Evolutionary conservation across 1,284 basidiomycete genomes (phyloP).

Genomic region (Apiotrichum siamense): DNA sequence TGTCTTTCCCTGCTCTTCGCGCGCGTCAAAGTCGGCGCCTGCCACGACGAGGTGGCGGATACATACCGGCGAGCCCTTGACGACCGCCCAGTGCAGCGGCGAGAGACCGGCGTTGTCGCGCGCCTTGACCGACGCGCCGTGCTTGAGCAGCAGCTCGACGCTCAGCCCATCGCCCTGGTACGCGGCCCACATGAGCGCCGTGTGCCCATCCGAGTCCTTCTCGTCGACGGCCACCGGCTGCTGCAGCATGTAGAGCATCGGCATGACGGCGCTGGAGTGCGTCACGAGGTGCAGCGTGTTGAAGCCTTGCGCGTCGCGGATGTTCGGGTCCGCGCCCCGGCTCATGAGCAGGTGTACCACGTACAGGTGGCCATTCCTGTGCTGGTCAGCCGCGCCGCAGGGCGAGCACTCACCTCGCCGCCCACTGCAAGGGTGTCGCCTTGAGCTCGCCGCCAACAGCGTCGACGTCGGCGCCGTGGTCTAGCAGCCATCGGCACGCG

Average conservation of each 20-base stretch:
- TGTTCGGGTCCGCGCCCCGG: slow-evolving; percentile 85
- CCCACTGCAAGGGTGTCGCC: slow-evolving; percentile 98
- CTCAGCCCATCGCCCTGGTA: slow-evolving; percentile 91
- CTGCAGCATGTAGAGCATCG: slow-evolving; percentile 84
- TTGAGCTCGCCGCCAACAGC: slow-evolving; percentile 87
- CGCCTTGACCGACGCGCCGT: slow-evolving; percentile 71
- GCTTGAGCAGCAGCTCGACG: slow-evolving; percentile 81
- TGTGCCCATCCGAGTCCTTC: slow-evolving; percentile 86
- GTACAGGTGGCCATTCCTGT: slow-evolving; percentile 87
- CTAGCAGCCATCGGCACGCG: slow-evolving; percentile 60
- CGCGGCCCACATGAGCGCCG: slow-evolving; percentile 96
- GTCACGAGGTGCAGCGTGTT: slow-evolving; percentile 92
- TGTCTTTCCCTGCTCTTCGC: slow-evolving; percentile 79
- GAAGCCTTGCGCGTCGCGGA: slow-evolving; percentile 90
- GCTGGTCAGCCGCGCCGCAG: neutral
- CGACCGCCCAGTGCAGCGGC: slow-evolving; percentile 98
- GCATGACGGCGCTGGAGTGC: slow-evolving; percentile 90
- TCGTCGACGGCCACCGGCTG: slow-evolving; percentile 84
- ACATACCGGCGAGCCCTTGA: slow-evolving; percentile 79
- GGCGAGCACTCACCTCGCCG: slow-evolving; percentile 55
- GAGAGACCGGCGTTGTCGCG: slow-evolving; percentile 78
- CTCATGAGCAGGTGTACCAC: slow-evolving; percentile 84
- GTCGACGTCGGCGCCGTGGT: slow-evolving; percentile 92
- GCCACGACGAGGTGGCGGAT: slow-evolving; percentile 79
- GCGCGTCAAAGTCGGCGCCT: slow-evolving; percentile 73